These are phyloP conservation scores for Cryphonectria parasitica DNA, from an alignment of 2,329 filamentous ascomycete genomes.

Conservation along the genomic window DNA sequence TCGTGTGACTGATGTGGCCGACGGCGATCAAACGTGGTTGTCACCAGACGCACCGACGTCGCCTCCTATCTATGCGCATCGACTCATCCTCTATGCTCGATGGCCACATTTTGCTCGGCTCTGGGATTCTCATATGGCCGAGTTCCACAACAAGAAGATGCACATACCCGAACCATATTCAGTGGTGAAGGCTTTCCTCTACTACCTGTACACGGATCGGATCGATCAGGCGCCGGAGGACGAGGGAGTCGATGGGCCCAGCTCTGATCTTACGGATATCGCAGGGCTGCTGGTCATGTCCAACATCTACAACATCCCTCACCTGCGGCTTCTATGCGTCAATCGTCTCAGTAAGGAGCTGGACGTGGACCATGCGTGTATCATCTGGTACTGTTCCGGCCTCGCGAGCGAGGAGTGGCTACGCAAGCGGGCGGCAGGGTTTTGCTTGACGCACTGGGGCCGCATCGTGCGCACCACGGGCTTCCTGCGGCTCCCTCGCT, in stretches of 20 bases:
- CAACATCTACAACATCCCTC: constrained; percentile 96
- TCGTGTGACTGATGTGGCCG: constrained; percentile 47
- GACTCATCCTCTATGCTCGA: constrained; percentile 88
- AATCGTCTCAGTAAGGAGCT: constrained; percentile 88
- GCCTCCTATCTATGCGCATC: constrained; percentile 89
- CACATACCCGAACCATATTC: constrained; percentile 96
- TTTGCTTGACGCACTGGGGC: constrained; percentile 94
- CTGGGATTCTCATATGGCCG: constrained; percentile 92
- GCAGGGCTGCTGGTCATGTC: constrained; percentile 96
- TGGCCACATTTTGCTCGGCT: constrained; percentile 96
- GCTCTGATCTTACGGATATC: constrained; percentile 80
- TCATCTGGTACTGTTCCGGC: constrained; percentile 93
- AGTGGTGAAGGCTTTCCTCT: constrained; percentile 91
- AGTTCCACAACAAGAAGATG: constrained; percentile 96
- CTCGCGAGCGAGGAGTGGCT: constrained; percentile 94
- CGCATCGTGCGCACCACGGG: constrained; percentile 87
- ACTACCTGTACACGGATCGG: constrained; percentile 95
- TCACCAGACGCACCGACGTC: constrained; percentile 69
- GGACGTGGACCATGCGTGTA: constrained; percentile 91
- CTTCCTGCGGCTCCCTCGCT: constrained; percentile 79
- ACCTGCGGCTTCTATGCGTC: constrained; percentile 86
- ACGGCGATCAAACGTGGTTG: constrained; percentile 58
- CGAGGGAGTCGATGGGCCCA: constrained; percentile 64
- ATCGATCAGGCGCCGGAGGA: constrained; percentile 63
- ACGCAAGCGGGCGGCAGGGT: constrained; percentile 81